Evolutionary conservation across 805 yeast genomes (phyloP).

Genomic region (Kodamaea jinghongensis): DNA sequence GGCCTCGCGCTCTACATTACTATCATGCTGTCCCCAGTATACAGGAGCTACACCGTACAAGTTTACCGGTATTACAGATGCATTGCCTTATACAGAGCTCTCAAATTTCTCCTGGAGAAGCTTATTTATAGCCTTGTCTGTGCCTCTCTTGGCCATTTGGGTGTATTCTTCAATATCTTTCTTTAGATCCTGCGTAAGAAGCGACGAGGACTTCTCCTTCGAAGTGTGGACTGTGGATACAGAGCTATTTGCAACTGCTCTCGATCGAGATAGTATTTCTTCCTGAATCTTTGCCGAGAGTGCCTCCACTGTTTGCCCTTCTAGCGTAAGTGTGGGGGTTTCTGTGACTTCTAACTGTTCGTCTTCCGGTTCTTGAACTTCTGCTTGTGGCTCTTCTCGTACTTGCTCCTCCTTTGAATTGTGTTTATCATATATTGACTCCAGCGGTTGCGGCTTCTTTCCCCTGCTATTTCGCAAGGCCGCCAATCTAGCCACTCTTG

Average conservation of each 20-base stretch:
- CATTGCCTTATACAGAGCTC: neutral
- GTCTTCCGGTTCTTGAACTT: neutral
- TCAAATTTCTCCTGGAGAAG: slow-evolving; percentile 27
- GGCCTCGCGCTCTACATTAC: neutral
- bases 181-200: slow-evolving; percentile 32
- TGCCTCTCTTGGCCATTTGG: slow-evolving; percentile 24
- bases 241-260: slow-evolving; percentile 7
- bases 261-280: slow-evolving; percentile 14
- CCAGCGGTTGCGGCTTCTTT: neutral
- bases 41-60: no score
- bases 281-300: slow-evolving; percentile 23
- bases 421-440: no score
- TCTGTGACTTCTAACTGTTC: neutral
- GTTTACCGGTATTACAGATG: no score
- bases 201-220: slow-evolving; percentile 3
- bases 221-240: no score
- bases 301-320: slow-evolving; percentile 27
- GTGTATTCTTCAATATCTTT: slow-evolving; percentile 24
- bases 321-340: slow-evolving; percentile 7
- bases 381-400: neutral
- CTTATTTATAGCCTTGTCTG: slow-evolving; percentile 19
- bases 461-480: slow-evolving; percentile 7
- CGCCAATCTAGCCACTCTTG: slow-evolving; percentile 7
- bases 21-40: no score
- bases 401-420: no score